These are phyloP conservation scores for Backusella sp. DNA, from an alignment of 192 early-diverging fungal species.

Conservation along the genomic window DNA sequence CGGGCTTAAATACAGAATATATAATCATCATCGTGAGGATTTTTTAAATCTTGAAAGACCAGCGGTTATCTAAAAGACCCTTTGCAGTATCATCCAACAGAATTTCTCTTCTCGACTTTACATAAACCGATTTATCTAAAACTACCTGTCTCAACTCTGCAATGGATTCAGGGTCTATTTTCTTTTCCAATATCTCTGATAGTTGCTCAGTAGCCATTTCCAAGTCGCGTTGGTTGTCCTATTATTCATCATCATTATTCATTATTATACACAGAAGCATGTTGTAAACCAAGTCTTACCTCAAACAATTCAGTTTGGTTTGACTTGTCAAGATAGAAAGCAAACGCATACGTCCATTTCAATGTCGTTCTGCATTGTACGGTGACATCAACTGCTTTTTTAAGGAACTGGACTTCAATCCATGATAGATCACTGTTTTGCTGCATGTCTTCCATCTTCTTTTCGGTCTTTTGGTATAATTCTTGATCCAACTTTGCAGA, in stretches of 20 bases:
- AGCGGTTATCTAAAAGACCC: conserved; percentile 80
- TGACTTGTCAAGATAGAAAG: conserved; percentile 84
- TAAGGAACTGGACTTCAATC: conserved; percentile 99
- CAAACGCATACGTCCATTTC: conserved; percentile 98
- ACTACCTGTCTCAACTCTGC: conserved; percentile 81
- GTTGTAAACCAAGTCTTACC: background rate
- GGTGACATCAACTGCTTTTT: conserved; percentile 87
- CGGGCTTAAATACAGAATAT: background rate
- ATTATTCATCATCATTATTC: too few relatives aligned
- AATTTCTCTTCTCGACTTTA: conserved; percentile 83
- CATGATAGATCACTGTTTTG: conserved; percentile 84
- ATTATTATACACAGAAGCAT: too few relatives aligned
- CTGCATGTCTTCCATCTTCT: conserved; percentile 98
- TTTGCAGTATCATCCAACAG: conserved; percentile 88
- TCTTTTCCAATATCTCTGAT: conserved; percentile 88
- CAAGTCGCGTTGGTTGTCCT: conserved; percentile 95
- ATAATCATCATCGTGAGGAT: background rate
- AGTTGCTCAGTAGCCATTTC: conserved; percentile 97
- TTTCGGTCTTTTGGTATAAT: conserved; percentile 81
- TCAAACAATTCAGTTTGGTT: conserved; percentile 94
- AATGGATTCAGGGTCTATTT: conserved; percentile 73
- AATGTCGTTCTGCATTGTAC: conserved; percentile 88
- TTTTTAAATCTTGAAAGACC: conserved; percentile 53
- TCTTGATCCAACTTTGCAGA: conserved; percentile 84
- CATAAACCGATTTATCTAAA: conserved; percentile 93